Percentiles rank a stretch among this genome's conserved stretches.
Conservation (phyloP, 371 early-diverging fungal genomes). For the Phascolomyces articulosus region DNA sequence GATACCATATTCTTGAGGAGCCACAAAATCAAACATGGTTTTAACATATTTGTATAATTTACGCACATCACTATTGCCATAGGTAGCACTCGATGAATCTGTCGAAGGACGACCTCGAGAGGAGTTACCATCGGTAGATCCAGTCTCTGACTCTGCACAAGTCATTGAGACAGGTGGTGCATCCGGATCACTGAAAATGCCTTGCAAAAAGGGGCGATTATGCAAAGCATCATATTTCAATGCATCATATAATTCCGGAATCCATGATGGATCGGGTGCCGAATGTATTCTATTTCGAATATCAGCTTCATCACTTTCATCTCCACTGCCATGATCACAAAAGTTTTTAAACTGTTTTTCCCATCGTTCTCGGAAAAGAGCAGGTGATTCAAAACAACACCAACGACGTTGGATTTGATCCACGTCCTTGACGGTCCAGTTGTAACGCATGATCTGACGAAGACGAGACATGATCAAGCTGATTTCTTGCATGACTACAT, state of each 20-base stretch:
- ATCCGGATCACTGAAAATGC: constrained; percentile 55
- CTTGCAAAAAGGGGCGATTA: constrained; percentile 84
- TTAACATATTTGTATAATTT: constrained; percentile 84
- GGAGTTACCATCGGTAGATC: constrained; percentile 9
- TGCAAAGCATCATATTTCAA: constrained; percentile 96
- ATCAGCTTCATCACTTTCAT: constrained; percentile 42
- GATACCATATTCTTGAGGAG: constrained; percentile 93
- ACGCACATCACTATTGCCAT: constrained; percentile 39
- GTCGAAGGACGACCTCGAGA: constrained; percentile 14
- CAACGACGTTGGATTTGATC: constrained; percentile 68
- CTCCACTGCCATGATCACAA: constrained; percentile 63
- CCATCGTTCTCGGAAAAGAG: constrained; percentile 91
- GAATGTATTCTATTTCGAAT: constrained; percentile 18
- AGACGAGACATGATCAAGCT: constrained; percentile 70
- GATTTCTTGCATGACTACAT: constrained; percentile 69
- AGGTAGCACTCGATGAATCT: constrained; percentile 9
- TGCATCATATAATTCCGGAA: constrained; percentile 93
- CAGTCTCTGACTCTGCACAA: constrained; percentile 7
- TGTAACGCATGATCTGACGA: constrained; percentile 79
- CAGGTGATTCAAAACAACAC: constrained; percentile 83
- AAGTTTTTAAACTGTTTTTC: constrained; percentile 92
- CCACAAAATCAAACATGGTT: constrained; percentile 90
- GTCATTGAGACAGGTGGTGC: not conserved
- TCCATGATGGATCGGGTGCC: constrained; percentile 79
- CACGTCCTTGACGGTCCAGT: constrained; percentile 63